Percentiles rank a stretch among this genome's conserved stretches.
These are phyloP conservation scores for Crucihimalaya himalaica DNA, from an alignment of 345 rosid species.

Conservation along the genomic window DNA sequence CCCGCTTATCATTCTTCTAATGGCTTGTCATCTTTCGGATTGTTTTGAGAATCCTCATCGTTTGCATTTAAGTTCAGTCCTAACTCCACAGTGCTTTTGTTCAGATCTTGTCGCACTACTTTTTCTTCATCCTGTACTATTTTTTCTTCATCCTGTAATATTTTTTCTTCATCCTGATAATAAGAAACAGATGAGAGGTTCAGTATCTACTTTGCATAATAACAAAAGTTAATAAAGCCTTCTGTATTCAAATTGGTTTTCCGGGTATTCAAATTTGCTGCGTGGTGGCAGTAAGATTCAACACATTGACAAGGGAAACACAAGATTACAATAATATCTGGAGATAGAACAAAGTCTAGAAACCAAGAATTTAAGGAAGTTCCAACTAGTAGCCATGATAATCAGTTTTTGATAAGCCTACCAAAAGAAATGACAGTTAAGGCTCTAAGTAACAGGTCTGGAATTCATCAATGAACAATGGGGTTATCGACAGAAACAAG, in stretches of 20 bases:
- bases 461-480: neutral
- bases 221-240: neutral
- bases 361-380: neutral
- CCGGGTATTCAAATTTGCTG: neutral
- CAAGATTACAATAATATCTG: neutral
- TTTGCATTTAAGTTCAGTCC: conserved; percentile 64
- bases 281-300: neutral
- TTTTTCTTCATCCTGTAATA: conserved; percentile 58
- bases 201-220: neutral
- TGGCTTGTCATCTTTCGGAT: conserved; percentile 36
- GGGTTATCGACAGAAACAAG: neutral
- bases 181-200: conserved; percentile 30
- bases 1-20: conserved; percentile 16
- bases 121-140: conserved; percentile 54
- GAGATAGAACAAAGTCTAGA: neutral
- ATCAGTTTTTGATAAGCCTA: neutral
- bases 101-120: conserved; percentile 80
- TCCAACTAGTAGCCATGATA: neutral
- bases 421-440: neutral
- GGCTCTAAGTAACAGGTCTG: neutral
- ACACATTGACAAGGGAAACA: neutral
- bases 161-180: conserved; percentile 53
- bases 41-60: conserved; percentile 46
- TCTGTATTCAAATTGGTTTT: neutral
- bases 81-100: conserved; percentile 78